These are phyloP conservation scores for Blastobotrys illinoisensis DNA, from an alignment of 1,139 yeast species.

Conservation along the genomic window DNA sequence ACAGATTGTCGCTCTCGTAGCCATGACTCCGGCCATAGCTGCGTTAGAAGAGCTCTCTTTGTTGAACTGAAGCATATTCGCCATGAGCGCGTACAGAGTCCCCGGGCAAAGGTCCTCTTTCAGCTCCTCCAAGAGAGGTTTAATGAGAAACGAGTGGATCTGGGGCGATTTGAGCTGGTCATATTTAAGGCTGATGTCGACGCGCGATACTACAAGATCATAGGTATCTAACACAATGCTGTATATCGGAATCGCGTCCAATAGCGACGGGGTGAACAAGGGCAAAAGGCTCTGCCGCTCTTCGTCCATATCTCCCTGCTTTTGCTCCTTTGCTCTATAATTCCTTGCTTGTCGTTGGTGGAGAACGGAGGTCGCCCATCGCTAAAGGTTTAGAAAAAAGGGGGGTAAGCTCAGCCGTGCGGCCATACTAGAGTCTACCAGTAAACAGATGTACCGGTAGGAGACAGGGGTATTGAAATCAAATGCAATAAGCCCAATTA, in stretches of 20 bases:
- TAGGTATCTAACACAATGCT: constrained; percentile 28
- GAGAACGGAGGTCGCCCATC: not conserved
- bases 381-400: not conserved
- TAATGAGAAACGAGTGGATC: constrained; percentile 44
- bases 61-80: constrained; percentile 37
- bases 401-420: not conserved
- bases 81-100: constrained; percentile 34
- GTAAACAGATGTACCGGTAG: too few species aligned
- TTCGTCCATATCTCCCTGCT: constrained; percentile 7
- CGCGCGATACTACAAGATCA: constrained; percentile 33
- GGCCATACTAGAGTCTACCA: too few species aligned
- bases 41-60: constrained; percentile 48
- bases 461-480: not conserved
- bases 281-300: constrained; percentile 23
- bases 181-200: constrained; percentile 44
- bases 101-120: constrained; percentile 29
- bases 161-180: constrained; percentile 55
- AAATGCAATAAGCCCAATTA: not conserved
- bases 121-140: constrained; percentile 41
- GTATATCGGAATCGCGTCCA: constrained; percentile 33
- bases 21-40: constrained; percentile 45
- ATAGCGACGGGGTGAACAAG: constrained; percentile 24
- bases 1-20: constrained; percentile 50
- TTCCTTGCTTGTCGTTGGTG: not conserved
- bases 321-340: not conserved